Conservation (phyloP, 257 asterid genomes). For the Verbena officinalis region DNA sequence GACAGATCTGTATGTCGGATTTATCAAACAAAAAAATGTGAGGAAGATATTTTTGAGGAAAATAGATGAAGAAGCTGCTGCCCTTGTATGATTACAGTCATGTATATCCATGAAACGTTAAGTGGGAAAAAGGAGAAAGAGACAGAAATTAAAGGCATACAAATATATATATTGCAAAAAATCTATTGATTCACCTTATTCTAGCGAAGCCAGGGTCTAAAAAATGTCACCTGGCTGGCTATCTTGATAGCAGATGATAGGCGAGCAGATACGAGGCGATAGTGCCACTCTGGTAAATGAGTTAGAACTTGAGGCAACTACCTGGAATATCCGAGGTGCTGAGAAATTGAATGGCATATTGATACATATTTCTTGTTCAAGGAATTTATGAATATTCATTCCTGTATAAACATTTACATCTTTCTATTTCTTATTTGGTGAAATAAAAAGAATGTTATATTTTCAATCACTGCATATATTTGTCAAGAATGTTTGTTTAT, state of each 20-base stretch:
- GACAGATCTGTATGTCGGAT: constrained; percentile 71
- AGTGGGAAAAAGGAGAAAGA: constrained; percentile 16
- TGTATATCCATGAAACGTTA: constrained; percentile 19
- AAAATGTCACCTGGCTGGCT: constrained; percentile 5
- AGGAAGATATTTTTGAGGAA: constrained; percentile 41
- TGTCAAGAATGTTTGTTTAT: not conserved
- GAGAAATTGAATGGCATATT: constrained; percentile 18
- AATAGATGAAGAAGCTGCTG: constrained; percentile 49
- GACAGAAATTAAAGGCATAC: constrained; percentile 18
- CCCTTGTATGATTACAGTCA: constrained; percentile 49
- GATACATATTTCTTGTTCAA: constrained; percentile 20
- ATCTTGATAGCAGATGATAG: constrained; percentile 17
- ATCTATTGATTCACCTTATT: constrained; percentile 22
- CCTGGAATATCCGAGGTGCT: constrained; percentile 13
- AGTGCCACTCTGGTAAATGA: constrained; percentile 12
- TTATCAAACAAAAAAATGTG: constrained; percentile 42
- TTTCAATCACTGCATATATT: constrained; percentile 11
- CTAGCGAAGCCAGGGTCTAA: constrained; percentile 24
- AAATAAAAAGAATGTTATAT: constrained; percentile 8
- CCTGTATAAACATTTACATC: constrained; percentile 25
- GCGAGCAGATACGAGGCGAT: constrained; percentile 7
- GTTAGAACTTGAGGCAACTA: constrained; percentile 28
- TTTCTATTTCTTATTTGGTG: constrained; percentile 12
- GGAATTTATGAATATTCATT: constrained; percentile 21
- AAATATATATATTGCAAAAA: constrained; percentile 17